Base-by-base conservation (phyloP, 257 asterid genomes). In the Cinchona pubescens region DNA sequence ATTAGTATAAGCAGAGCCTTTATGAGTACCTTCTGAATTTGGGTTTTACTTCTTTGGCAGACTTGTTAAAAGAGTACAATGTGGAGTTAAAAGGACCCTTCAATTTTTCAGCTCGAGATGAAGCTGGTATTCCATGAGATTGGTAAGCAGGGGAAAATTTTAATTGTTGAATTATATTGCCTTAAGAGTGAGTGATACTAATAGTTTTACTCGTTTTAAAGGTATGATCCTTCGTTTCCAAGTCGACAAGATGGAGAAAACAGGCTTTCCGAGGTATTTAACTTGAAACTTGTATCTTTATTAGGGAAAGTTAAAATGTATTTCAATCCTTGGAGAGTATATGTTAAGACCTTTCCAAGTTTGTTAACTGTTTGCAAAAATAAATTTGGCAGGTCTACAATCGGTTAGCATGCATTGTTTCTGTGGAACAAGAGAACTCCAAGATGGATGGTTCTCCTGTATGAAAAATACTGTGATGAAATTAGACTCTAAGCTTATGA, bases 21-120 rank as follows among this genome's bases (percentile, higher is more conserved):
- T 21, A 3, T 7, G 13, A 38, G 42, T 61, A 51, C 35, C 73
- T 73, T 37, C n/a, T 0, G 38, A 76, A 30, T 12, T n/a, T 35
- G 67, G 63, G 71, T 45, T 27, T 15, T 53, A 42, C 66, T 38
- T 61, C 3, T 56, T 58, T 71, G 7, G 49, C 82, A 93, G 99
- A 84, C 55, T 82, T 94, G 82, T 85, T 94, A 32, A 68, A 83
- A 77, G 98, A 94, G 80, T 92, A 90, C 77, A 85, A 86, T 16
- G 96, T 94, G 64, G 98, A 92, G 82, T 34, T 92, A 35, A 94
- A 89, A 81, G 99, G 98, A 29, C 99, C 99, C 69, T 94, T 90
- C 82, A 94, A 94, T 74, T 71, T 89, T 85, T 69, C 85, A 60
- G 96, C 96, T 76, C 86, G 98, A 83, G 83, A 90, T 64, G 87